Conservation (phyloP, 2,329 filamentous ascomycete species). For the Pestalotiopsis sp. region DNA sequence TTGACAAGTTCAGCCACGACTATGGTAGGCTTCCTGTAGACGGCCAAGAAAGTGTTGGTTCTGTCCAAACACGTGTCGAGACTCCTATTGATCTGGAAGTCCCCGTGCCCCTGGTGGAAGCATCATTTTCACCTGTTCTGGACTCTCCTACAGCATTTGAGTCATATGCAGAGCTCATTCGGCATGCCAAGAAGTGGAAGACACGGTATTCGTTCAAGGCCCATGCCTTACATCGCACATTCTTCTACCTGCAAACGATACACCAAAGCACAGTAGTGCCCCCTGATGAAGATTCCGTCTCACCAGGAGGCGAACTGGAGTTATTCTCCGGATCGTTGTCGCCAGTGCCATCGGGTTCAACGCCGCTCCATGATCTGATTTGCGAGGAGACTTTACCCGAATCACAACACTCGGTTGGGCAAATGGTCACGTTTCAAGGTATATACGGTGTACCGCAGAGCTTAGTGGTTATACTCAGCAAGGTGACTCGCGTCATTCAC, state of each 20-base stretch:
- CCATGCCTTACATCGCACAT: conserved; percentile 25
- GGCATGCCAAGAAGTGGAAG: conserved; percentile 22
- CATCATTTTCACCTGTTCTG: neutral
- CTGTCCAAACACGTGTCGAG: no score
- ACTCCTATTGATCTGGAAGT: no score
- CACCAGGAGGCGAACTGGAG: neutral
- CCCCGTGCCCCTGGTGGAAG: no score
- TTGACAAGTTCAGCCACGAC: no score
- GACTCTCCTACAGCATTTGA: neutral
- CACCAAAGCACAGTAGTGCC: conserved; percentile 25
- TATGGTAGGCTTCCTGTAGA: no score
- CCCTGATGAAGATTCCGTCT: neutral
- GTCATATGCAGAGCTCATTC: conserved; percentile 21
- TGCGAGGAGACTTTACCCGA: neutral
- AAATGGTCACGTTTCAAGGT: conserved; percentile 18
- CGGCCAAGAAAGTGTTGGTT: no score
- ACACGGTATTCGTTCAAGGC: conserved; percentile 9
- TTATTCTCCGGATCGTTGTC: neutral
- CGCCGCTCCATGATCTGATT: neutral
- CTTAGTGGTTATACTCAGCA: conserved; percentile 16
- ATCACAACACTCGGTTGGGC: neutral
- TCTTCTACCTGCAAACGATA: conserved; percentile 27
- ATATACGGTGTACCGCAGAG: conserved; percentile 23
- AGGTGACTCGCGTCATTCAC: conserved; percentile 63
- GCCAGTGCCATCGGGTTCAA: neutral